phyloP scores from a whole-genome alignment of 2,329 filamentous ascomycete genomes.

The Fusarium pseudocircinatum region DNA sequence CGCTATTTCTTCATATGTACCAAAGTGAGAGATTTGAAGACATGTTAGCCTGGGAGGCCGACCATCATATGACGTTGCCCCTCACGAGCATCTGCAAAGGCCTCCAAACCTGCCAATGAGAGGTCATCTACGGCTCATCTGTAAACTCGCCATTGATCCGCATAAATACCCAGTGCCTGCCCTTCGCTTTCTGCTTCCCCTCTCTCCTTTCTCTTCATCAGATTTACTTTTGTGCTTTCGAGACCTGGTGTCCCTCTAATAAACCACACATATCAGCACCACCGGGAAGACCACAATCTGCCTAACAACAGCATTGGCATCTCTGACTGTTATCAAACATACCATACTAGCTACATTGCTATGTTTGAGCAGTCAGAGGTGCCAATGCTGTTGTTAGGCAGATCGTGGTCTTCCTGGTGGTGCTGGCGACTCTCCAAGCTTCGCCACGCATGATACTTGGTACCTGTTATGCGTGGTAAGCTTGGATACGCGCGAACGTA shows the following conservation, averaged over 20 bases:
- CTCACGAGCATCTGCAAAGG: constrained; percentile 11
- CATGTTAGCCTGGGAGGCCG: constrained; percentile 8
- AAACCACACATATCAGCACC: background rate
- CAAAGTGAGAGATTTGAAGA: background rate
- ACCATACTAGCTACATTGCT: background rate
- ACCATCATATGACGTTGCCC: constrained; percentile 2
- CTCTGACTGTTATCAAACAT: background rate
- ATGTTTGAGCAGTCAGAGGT: background rate
- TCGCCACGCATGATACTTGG: background rate
- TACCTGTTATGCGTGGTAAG: background rate
- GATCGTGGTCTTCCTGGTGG: background rate
- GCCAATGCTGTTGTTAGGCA: background rate
- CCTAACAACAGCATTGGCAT: background rate
- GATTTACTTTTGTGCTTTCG: background rate
- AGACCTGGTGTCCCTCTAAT: background rate
- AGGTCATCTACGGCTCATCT: background rate
- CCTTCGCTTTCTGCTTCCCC: no score
- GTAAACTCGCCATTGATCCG: background rate
- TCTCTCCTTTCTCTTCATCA: background rate
- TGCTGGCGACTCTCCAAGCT: background rate
- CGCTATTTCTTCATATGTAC: fast-evolving
- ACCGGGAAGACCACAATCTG: background rate
- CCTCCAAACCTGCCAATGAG: constrained; percentile 22
- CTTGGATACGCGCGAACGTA: background rate
- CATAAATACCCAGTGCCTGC: background rate